A percentile compares a stretch with the other conserved stretches of the same genome.
These are phyloP conservation scores for Hapsidospora chrysogenum DNA, from an alignment of 495 filamentous ascomycete species.

Conservation along the genomic window DNA sequence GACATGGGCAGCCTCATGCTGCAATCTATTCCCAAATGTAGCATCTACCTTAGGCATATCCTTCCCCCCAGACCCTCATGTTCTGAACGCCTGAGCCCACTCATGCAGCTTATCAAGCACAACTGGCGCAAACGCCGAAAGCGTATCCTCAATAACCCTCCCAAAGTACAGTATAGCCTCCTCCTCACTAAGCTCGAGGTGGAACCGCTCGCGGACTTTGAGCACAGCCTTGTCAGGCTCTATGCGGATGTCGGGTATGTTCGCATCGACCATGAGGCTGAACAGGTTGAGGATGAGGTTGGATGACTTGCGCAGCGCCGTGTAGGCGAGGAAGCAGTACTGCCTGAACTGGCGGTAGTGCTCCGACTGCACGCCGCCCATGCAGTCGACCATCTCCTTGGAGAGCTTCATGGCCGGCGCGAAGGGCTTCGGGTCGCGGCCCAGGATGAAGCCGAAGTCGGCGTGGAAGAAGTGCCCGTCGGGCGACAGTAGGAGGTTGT, in stretches of 20 bases:
- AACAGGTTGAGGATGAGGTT: conserved; percentile 95
- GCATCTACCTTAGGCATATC: too few species aligned
- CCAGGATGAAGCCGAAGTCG: conserved; percentile 95
- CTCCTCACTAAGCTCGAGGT: conserved; percentile 83
- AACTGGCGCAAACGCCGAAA: conserved; percentile 75
- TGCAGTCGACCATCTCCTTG: conserved; percentile 96
- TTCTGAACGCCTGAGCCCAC: conserved; percentile 74
- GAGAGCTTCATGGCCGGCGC: conserved; percentile 92
- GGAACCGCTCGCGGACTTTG: conserved; percentile 90
- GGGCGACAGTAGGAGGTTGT: conserved; percentile 84
- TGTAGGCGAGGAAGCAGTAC: conserved; percentile 92
- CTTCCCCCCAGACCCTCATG: background rate
- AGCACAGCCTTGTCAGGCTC: conserved; percentile 85
- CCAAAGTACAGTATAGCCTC: conserved; percentile 82
- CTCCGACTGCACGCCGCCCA: conserved; percentile 68
- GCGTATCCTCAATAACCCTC: conserved; percentile 71
- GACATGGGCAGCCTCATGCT: too few species aligned
- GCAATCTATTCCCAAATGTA: too few species aligned
- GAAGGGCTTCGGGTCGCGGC: conserved; percentile 93
- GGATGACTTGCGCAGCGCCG: conserved; percentile 70
- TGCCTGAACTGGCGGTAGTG: conserved; percentile 80
- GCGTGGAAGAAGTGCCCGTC: conserved; percentile 96
- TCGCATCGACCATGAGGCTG: conserved; percentile 90
- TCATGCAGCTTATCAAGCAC: conserved; percentile 93
- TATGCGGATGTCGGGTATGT: conserved; percentile 85